These are phyloP conservation scores for Coemansia sp. DNA, from an alignment of 192 early-diverging fungal genomes.

Conservation along the genomic window DNA sequence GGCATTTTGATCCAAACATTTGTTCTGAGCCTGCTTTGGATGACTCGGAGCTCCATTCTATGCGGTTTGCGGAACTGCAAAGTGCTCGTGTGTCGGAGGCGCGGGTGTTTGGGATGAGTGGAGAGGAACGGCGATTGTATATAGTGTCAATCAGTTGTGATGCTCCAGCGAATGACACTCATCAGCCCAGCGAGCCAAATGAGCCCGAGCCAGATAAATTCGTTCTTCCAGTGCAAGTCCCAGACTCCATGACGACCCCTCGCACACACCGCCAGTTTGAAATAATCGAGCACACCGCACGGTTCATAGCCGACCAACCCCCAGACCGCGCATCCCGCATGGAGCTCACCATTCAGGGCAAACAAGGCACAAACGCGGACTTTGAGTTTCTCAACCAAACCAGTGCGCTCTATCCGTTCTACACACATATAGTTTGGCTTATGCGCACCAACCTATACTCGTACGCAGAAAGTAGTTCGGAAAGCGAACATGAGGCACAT, in stretches of 20 bases:
- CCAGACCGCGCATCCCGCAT: conserved; percentile 56
- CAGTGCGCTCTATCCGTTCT: conserved; percentile 66
- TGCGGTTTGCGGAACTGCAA: conserved; percentile 23
- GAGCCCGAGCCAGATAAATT: background rate
- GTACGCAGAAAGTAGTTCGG: conserved; percentile 28
- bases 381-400: conserved; percentile 68
- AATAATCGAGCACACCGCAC: conserved; percentile 71
- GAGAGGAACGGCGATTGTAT: conserved; percentile 9
- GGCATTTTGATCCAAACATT: conserved; percentile 17
- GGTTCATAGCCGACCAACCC: conserved; percentile 59
- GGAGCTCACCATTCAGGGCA: conserved; percentile 73
- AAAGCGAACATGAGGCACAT: conserved; percentile 1
- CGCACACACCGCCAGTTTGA: conserved; percentile 57
- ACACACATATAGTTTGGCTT: conserved; percentile 64
- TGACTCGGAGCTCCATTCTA: conserved; percentile 6
- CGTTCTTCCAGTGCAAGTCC: conserved; percentile 16
- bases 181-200: background rate
- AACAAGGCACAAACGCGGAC: conserved; percentile 68
- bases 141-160: conserved; percentile 8
- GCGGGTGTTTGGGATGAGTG: conserved; percentile 16
- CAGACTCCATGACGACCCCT: conserved; percentile 44
- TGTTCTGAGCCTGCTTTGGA: background rate
- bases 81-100: conserved; percentile 1
- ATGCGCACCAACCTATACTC: conserved; percentile 62
- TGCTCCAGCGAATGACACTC: no score